These are phyloP conservation scores for Bipolaris gigantea DNA, from an alignment of 2,329 filamentous ascomycete genomes.

Conservation along the genomic window DNA sequence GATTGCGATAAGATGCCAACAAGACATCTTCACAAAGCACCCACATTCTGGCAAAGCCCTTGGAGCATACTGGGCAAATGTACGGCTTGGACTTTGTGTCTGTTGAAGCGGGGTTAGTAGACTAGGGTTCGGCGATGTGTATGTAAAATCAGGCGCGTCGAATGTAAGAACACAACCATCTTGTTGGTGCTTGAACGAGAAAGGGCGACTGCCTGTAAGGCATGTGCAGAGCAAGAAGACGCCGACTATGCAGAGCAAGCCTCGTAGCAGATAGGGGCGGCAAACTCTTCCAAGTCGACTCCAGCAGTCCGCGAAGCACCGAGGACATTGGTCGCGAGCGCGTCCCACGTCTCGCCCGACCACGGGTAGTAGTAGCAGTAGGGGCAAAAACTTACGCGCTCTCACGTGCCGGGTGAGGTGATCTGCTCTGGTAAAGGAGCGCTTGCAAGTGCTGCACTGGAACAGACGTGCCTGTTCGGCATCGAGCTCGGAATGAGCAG, in stretches of 20 bases:
- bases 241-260: not conserved
- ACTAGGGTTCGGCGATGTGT: not conserved
- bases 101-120: slow-evolving; percentile 18
- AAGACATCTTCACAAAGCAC: slow-evolving; percentile 8
- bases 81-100: slow-evolving; percentile 51
- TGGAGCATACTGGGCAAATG: slow-evolving; percentile 50
- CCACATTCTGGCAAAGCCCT: slow-evolving; percentile 52
- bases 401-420: slow-evolving; percentile 58
- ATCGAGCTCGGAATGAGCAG: slow-evolving; percentile 22
- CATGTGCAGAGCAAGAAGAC: not conserved
- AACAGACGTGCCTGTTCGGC: slow-evolving; percentile 40
- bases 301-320: too few relatives aligned
- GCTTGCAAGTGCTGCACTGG: slow-evolving; percentile 57
- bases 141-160: not conserved
- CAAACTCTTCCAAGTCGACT: not conserved
- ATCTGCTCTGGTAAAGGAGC: slow-evolving; percentile 56
- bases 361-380: too few relatives aligned
- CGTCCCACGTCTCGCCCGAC: not conserved
- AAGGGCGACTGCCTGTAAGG: not conserved
- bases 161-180: not conserved
- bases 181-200: not conserved
- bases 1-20: not conserved
- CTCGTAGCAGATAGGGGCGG: not conserved
- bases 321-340: not conserved
- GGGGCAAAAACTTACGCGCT: slow-evolving; percentile 45